Percentiles rank a stretch among this genome's conserved stretches.
These are phyloP conservation scores for Erodium texanum DNA, from an alignment of 441 rosid genomes.

Conservation along the genomic window DNA sequence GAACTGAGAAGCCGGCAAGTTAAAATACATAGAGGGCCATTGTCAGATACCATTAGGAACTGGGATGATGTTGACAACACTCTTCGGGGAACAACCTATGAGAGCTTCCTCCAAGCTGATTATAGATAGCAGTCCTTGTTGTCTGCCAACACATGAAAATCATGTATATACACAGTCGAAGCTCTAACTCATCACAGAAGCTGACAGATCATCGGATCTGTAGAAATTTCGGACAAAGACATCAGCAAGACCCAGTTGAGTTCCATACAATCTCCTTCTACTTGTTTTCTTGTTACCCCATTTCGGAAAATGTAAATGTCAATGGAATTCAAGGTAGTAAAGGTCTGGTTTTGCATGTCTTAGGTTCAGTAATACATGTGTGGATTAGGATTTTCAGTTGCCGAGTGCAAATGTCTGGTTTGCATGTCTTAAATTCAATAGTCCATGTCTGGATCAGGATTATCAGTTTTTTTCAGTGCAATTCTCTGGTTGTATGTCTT, in stretches of 20 bases:
- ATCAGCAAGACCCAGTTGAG: background rate
- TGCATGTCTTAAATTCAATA: too few relatives aligned
- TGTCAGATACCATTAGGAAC: conserved; percentile 55
- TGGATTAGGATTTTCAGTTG: background rate
- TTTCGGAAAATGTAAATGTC: background rate
- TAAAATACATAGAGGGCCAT: conserved; percentile 70
- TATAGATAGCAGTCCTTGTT: conserved; percentile 27
- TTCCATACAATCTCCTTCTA: background rate
- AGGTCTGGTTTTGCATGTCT: too few relatives aligned
- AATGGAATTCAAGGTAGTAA: too few relatives aligned
- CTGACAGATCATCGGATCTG: background rate
- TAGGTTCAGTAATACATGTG: background rate
- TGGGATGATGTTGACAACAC: conserved; percentile 71
- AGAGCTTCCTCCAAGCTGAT: conserved; percentile 50
- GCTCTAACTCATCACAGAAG: background rate
- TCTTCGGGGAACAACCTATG: conserved; percentile 59
- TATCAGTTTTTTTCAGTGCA: too few relatives aligned
- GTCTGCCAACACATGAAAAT: conserved; percentile 10
- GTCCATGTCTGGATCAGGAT: too few relatives aligned
- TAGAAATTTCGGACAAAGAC: background rate
- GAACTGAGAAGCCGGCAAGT: conserved; percentile 70
- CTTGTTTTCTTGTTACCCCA: background rate
- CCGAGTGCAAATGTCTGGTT: too few relatives aligned
- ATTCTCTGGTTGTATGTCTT: too few relatives aligned
- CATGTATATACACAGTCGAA: background rate